Conservation (phyloP, 768 basidiomycete species). For the Hericium coralloides region DNA sequence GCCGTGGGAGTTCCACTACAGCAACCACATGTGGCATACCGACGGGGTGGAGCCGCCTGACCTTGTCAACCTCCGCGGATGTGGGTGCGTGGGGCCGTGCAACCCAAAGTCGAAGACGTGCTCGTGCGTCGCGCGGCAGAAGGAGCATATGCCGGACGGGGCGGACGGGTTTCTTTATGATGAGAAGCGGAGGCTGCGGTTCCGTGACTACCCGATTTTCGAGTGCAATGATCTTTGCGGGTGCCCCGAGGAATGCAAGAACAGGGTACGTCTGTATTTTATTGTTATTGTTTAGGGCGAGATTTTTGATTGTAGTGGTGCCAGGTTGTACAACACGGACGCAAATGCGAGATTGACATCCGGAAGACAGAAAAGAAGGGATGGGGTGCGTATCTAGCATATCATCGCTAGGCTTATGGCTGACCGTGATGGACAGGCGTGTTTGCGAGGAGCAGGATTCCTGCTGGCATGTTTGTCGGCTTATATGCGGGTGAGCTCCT, state of each 20-base stretch:
- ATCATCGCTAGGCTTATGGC: not conserved
- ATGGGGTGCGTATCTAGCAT: slow-evolving; percentile 52
- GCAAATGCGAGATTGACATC: slow-evolving; percentile 54
- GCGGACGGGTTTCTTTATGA: slow-evolving; percentile 64
- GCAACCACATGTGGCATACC: slow-evolving; percentile 72
- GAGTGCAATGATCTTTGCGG: slow-evolving; percentile 82
- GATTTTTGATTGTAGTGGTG: not conserved
- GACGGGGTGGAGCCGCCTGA: slow-evolving; percentile 63
- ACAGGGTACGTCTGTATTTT: slow-evolving; percentile 46
- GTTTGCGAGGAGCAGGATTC: slow-evolving; percentile 62
- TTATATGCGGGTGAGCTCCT: slow-evolving; percentile 82
- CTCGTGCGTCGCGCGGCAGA: slow-evolving; percentile 55
- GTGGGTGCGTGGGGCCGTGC: slow-evolving; percentile 69
- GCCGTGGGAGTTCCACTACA: slow-evolving; percentile 82
- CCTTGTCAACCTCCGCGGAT: slow-evolving; percentile 47
- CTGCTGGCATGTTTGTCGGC: slow-evolving; percentile 64
- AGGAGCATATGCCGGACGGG: slow-evolving; percentile 26
- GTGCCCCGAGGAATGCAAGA: slow-evolving; percentile 75
- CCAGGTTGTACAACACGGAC: slow-evolving; percentile 79
- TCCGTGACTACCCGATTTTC: slow-evolving; percentile 54
- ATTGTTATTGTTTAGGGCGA: not conserved
- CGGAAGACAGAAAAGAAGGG: slow-evolving; percentile 70
- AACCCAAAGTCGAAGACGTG: slow-evolving; percentile 69
- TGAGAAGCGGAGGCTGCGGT: slow-evolving; percentile 38
- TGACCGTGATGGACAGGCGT: slow-evolving; percentile 41